A percentile compares a stretch with the other conserved stretches of the same genome.
phyloP scores from a whole-genome alignment of 768 basidiomycete genomes.

The Collybiopsis luxurians region DNA sequence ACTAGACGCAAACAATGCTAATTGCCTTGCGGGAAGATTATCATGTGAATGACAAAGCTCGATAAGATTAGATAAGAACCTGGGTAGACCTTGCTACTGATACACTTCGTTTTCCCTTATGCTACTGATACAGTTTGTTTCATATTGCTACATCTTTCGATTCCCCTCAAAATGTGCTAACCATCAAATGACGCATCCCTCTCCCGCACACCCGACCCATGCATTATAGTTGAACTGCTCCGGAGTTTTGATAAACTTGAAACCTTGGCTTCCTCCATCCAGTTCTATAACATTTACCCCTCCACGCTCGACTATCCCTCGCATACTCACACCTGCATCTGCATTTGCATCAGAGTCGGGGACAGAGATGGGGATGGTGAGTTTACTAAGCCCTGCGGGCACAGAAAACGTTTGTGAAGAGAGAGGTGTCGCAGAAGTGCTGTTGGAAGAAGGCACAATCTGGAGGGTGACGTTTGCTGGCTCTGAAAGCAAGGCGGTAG shows the following conservation, averaged over 20 bases:
- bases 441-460: background rate
- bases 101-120: too few species aligned
- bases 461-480: conserved; percentile 47
- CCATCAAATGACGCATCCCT: background rate
- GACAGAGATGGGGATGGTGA: conserved; percentile 49
- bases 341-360: background rate
- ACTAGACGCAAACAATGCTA: too few species aligned
- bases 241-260: background rate
- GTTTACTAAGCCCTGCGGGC: conserved; percentile 56
- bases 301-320: background rate
- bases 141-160: too few species aligned
- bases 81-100: too few species aligned
- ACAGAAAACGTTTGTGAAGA: conserved; percentile 46
- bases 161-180: too few species aligned
- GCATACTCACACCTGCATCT: background rate
- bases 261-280: background rate
- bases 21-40: too few species aligned
- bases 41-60: too few species aligned
- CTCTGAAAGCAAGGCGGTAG: conserved; percentile 57
- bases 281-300: background rate
- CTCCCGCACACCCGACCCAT: conserved; percentile 9
- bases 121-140: too few species aligned
- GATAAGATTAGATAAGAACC: too few species aligned
- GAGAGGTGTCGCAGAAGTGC: conserved; percentile 43
- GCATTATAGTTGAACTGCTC: conserved; percentile 8